A percentile compares a stretch with the other conserved stretches of the same genome.
These are phyloP conservation scores for Daldinia sp. DNA, from an alignment of 2,329 filamentous ascomycete genomes.

Conservation along the genomic window DNA sequence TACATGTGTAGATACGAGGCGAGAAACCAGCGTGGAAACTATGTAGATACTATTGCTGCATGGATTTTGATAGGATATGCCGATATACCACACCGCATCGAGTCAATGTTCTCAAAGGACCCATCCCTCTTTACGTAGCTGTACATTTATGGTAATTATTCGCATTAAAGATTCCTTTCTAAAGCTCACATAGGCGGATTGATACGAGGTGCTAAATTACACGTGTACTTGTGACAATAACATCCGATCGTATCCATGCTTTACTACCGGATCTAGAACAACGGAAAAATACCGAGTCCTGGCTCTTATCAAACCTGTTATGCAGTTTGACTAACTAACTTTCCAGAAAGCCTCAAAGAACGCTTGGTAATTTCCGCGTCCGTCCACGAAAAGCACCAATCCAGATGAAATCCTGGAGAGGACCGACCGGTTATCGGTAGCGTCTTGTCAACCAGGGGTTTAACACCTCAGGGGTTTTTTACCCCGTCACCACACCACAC, in stretches of 20 bases:
- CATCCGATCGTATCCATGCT: conserved; percentile 9
- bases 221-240: background rate
- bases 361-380: conserved; percentile 24
- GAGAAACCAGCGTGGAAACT: conserved; percentile 12
- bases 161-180: background rate
- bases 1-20: conserved; percentile 17
- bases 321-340: conserved; percentile 4
- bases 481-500: conserved; percentile 16
- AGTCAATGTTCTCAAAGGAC: conserved; percentile 2
- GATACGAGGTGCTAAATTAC: conserved; percentile 6
- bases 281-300: conserved; percentile 5
- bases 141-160: background rate
- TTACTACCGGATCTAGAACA: conserved; percentile 25
- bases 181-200: background rate
- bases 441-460: conserved; percentile 14
- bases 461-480: conserved; percentile 11
- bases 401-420: conserved; percentile 28
- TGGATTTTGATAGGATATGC: background rate
- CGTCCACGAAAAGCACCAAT: conserved; percentile 26
- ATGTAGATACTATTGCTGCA: background rate
- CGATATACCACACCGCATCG: background rate
- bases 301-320: conserved; percentile 14
- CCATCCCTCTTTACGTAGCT: background rate
- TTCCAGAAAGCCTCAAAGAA: conserved; percentile 32
- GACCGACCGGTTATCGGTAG: conserved; percentile 18